Conservation (phyloP, 2,329 filamentous ascomycete species). For the Metarhizium humberi region DNA sequence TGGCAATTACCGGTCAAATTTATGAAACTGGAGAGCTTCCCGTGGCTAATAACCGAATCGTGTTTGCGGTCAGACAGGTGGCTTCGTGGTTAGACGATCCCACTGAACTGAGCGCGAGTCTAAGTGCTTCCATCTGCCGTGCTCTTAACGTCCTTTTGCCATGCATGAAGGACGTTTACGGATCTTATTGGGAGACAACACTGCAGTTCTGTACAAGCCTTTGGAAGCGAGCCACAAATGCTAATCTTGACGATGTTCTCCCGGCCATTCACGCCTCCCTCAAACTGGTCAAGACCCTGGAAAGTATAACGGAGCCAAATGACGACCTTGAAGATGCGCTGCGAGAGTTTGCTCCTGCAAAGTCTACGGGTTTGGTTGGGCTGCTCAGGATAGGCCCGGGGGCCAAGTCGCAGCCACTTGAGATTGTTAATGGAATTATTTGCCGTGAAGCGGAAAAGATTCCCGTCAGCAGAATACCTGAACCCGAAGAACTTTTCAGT, state of each 20-base stretch:
- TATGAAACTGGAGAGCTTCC: slow-evolving; percentile 45
- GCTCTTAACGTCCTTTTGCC: slow-evolving; percentile 56
- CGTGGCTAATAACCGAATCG: slow-evolving; percentile 57
- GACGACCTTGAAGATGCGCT: slow-evolving; percentile 78
- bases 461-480: slow-evolving; percentile 50
- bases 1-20: slow-evolving; percentile 42
- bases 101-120: slow-evolving; percentile 30
- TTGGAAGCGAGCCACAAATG: slow-evolving; percentile 41
- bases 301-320: slow-evolving; percentile 61
- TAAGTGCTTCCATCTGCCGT: slow-evolving; percentile 45
- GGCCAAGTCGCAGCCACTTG: slow-evolving; percentile 51
- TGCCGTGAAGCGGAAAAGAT: slow-evolving; percentile 59
- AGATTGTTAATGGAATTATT: slow-evolving; percentile 67
- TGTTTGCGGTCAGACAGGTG: slow-evolving; percentile 76
- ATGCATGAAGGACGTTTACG: slow-evolving; percentile 72
- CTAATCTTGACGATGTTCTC: slow-evolving; percentile 37
- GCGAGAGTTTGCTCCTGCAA: slow-evolving; percentile 44
- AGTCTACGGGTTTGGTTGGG: slow-evolving; percentile 49
- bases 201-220: slow-evolving; percentile 49
- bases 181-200: slow-evolving; percentile 70
- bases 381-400: slow-evolving; percentile 48
- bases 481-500: slow-evolving; percentile 61
- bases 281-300: slow-evolving; percentile 56
- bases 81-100: slow-evolving; percentile 57
- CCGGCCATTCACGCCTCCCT: slow-evolving; percentile 64